A percentile compares a stretch with the other conserved stretches of the same genome.
These are phyloP conservation scores for Lactarius psammicola DNA, from an alignment of 768 basidiomycete species.

Conservation along the genomic window DNA sequence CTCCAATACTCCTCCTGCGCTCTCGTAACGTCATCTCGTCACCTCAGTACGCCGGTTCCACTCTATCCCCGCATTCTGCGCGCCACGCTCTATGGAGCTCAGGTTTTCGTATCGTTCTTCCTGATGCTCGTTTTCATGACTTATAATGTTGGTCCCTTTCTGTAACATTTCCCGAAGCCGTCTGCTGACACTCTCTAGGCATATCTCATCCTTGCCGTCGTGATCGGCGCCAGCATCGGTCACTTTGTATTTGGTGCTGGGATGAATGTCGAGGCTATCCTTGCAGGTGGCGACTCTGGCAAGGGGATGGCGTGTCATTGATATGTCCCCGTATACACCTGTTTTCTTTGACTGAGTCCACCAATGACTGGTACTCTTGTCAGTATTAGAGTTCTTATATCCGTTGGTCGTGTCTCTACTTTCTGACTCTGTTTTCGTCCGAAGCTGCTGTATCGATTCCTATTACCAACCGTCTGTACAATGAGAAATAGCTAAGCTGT, in stretches of 20 bases:
- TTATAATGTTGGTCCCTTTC: slow-evolving; percentile 72
- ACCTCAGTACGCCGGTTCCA: slow-evolving; percentile 50
- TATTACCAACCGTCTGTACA: slow-evolving; percentile 18
- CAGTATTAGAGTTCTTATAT: slow-evolving; percentile 1
- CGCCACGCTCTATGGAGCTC: slow-evolving; percentile 69
- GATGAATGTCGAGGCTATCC: slow-evolving; percentile 60
- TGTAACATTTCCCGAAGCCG: not conserved
- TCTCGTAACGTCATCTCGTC: not conserved
- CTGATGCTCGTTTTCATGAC: slow-evolving; percentile 98
- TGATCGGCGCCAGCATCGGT: slow-evolving; percentile 78
- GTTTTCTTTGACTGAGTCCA: not conserved
- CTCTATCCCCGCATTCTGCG: slow-evolving; percentile 51
- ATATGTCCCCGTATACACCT: slow-evolving; percentile 18
- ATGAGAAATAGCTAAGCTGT: slow-evolving; percentile 37
- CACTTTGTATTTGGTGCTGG: slow-evolving; percentile 73
- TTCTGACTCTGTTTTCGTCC: not conserved
- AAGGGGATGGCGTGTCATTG: slow-evolving; percentile 84
- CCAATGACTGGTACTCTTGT: not conserved
- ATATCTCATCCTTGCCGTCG: slow-evolving; percentile 80
- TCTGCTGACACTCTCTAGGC: slow-evolving; percentile 47
- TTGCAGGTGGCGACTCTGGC: slow-evolving; percentile 41
- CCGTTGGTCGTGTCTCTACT: not conserved
- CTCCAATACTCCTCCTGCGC: slow-evolving; percentile 6
- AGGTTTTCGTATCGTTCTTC: slow-evolving; percentile 81
- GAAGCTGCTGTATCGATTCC: not conserved